Percentiles rank a stretch among this genome's conserved stretches.
Evolutionary conservation across 305 asterid genomes (phyloP).

Genomic region (Salvia sclarea): DNA sequence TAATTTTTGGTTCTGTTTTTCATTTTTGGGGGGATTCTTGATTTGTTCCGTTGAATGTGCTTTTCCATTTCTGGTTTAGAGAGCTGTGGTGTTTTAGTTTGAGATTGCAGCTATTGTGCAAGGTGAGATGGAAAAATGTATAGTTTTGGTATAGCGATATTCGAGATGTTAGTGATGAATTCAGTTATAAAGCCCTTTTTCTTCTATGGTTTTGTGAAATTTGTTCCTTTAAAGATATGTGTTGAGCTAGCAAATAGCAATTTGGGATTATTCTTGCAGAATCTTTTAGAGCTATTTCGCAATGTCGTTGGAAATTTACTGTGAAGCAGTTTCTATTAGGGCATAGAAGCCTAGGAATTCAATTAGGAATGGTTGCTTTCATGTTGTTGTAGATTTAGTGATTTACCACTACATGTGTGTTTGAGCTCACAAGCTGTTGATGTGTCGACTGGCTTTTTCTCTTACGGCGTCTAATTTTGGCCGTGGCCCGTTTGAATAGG

Average conservation of each 20-base stretch:
- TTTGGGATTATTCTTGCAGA: not conserved
- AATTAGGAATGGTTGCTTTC: not conserved
- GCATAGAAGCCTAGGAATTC: not conserved
- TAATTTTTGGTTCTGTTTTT: constrained; percentile 3
- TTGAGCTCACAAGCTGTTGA: not conserved
- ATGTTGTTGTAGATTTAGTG: not conserved
- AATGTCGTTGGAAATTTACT: not conserved
- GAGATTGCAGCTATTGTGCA: constrained; percentile 6
- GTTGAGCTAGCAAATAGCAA: not conserved
- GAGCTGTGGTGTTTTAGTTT: constrained; percentile 16
- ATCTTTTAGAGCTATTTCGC: not conserved
- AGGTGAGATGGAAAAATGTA: constrained; percentile 1
- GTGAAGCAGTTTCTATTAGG: not conserved
- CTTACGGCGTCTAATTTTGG: constrained; percentile 16
- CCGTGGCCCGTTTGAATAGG: constrained; percentile 49
- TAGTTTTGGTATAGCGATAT: constrained; percentile 7
- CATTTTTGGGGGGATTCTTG: not conserved
- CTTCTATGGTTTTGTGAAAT: not conserved
- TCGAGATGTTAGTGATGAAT: constrained; percentile 19
- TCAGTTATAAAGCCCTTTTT: not conserved
- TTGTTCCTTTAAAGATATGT: not conserved
- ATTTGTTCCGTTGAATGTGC: not conserved
- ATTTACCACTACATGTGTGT: not conserved
- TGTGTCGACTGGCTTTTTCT: not conserved
- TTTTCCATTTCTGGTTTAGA: constrained; percentile 17